Conservation (phyloP, 176 grass and related monocot species). For the Eragrostis curvula region DNA sequence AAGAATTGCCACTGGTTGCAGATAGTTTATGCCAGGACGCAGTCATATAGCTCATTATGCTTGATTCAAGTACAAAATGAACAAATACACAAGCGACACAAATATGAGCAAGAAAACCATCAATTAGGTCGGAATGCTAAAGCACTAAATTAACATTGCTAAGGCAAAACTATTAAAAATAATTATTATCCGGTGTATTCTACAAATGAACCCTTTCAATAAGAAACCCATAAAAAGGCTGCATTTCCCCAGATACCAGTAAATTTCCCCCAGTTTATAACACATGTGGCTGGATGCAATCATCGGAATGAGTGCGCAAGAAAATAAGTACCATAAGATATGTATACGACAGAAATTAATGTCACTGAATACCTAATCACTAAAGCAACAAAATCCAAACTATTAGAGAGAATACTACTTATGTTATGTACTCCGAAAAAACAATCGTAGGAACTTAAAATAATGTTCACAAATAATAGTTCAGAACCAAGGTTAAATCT, state of each 20-base stretch:
- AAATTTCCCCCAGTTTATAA: background rate
- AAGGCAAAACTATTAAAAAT: background rate
- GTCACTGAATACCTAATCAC: background rate
- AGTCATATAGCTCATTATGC: conserved; percentile 25
- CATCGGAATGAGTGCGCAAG: background rate
- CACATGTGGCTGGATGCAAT: background rate
- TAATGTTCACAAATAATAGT: background rate
- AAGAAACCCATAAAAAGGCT: background rate
- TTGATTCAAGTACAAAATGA: conserved; percentile 32
- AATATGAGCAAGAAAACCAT: background rate
- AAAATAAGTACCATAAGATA: background rate
- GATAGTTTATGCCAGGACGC: conserved; percentile 1
- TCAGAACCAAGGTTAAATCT: conserved; percentile 27
- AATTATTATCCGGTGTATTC: background rate
- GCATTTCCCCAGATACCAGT: background rate
- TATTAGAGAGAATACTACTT: background rate
- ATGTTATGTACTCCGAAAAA: background rate
- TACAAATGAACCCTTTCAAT: background rate
- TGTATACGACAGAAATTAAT: background rate
- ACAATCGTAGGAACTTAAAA: background rate
- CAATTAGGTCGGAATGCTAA: background rate
- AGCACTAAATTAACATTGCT: background rate
- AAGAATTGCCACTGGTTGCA: conserved; percentile 2
- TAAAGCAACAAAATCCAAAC: background rate
- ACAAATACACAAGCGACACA: background rate